These are phyloP conservation scores for Pythium phragmiticola DNA, from an alignment of 352 stramenopile species.

Conservation along the genomic window DNA sequence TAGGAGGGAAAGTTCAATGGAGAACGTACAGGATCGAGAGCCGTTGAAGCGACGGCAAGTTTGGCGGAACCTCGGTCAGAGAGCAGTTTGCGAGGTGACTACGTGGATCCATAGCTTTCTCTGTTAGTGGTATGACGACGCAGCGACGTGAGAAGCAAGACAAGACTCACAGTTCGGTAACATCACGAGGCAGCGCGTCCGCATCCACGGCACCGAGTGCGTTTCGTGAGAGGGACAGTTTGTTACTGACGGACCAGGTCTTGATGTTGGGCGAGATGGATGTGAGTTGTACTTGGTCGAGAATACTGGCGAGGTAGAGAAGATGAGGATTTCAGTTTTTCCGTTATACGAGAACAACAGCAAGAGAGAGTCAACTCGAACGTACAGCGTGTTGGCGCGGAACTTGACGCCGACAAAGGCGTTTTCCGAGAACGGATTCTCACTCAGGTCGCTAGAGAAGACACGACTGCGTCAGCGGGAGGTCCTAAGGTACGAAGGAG, in stretches of 20 bases:
- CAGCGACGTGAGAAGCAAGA: not conserved
- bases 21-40: slow-evolving; percentile 25
- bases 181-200: slow-evolving; percentile 15
- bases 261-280: slow-evolving; percentile 19
- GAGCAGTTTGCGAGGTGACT: slow-evolving; percentile 21
- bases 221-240: slow-evolving; percentile 26
- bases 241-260: slow-evolving; percentile 25
- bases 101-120: not conserved
- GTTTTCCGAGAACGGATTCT: slow-evolving; percentile 19
- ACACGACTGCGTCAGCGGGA: not conserved
- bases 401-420: slow-evolving; percentile 21
- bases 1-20: not conserved
- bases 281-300: slow-evolving; percentile 25
- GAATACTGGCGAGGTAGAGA: slow-evolving; percentile 9
- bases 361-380: not conserved
- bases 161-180: slow-evolving; percentile 24
- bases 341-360: not conserved
- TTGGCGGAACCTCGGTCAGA: slow-evolving; percentile 20
- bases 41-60: slow-evolving; percentile 12
- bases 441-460: slow-evolving; percentile 23
- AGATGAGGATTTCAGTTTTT: not conserved
- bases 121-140: not conserved
- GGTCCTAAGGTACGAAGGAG: not conserved
- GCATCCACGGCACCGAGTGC: slow-evolving; percentile 16
- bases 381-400: slow-evolving; percentile 24